Evolutionary conservation across 108 stramenopile genomes (phyloP).

Genomic region (Nitzschia inconspicua): DNA sequence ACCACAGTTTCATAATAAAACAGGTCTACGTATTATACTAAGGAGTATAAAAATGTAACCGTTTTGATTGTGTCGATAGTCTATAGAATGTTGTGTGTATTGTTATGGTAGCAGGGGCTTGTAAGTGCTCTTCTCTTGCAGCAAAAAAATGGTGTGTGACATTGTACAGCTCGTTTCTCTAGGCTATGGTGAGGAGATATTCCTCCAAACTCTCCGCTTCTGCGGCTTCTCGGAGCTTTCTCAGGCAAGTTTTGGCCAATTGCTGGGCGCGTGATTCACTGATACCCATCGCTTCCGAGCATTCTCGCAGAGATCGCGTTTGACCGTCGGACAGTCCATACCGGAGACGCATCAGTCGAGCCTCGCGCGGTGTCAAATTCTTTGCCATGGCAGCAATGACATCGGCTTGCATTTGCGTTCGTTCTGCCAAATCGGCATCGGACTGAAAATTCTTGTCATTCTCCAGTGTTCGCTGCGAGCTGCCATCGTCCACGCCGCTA

Average conservation of each 20-base stretch:
- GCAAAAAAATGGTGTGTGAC: neutral
- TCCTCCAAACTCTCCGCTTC: slow-evolving; percentile 77
- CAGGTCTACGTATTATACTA: too few relatives aligned
- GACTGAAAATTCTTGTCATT: slow-evolving; percentile 18
- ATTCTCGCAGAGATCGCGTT: slow-evolving; percentile 57
- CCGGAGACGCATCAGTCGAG: slow-evolving; percentile 65
- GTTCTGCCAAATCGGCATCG: slow-evolving; percentile 68
- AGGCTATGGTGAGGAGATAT: slow-evolving; percentile 78
- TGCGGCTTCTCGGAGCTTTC: slow-evolving; percentile 71
- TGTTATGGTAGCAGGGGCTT: too few relatives aligned
- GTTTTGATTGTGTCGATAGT: too few relatives aligned
- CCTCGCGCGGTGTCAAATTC: slow-evolving; percentile 61
- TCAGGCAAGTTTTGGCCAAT: slow-evolving; percentile 59
- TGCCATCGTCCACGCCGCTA: slow-evolving; percentile 35
- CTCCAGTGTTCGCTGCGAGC: slow-evolving; percentile 7
- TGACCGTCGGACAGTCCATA: slow-evolving; percentile 77
- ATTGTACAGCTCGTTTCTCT: slow-evolving; percentile 6
- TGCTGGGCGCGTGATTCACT: slow-evolving; percentile 59
- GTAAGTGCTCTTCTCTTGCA: too few relatives aligned
- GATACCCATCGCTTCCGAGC: slow-evolving; percentile 78
- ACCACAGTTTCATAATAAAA: too few relatives aligned
- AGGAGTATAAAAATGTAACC: too few relatives aligned
- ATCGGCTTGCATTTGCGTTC: slow-evolving; percentile 70
- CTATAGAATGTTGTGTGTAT: too few relatives aligned
- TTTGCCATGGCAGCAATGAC: slow-evolving; percentile 64